Base-by-base conservation (phyloP, 2,329 filamentous ascomycete genomes). In the Nothopassalora personata region DNA sequence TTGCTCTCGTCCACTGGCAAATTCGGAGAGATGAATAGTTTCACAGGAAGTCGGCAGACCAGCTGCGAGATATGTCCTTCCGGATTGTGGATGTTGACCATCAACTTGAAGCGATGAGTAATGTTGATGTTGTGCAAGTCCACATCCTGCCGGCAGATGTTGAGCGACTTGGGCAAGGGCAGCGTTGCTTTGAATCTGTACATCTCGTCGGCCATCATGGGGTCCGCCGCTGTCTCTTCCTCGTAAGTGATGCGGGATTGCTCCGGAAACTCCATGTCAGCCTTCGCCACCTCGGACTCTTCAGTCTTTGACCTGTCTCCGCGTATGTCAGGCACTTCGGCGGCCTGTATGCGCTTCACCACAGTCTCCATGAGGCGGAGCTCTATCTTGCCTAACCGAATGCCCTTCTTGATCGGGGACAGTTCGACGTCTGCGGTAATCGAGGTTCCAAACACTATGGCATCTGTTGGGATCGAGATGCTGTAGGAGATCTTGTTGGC, bases 401-500 rank as follows among this genome's bases (percentile, higher is more conserved):
- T 80, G 1, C 91, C 93, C 74, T 99, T 97, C 54, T 96, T 79
- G 1, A 97, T 79, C 0, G 93, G 92, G 1, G 91, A 90, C 63
- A 97, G 86, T 63, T 89, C 86, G 77, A 97, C 93, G 67, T 96
- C 87, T 60, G 96, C 82, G 1, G 86, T 85, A 52, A 97, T 86
- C 23, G 83, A 82, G n/a, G 90, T 95, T 53, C 94, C 94, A 68
- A 97, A 96, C 18, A 96, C 89, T 56, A 96, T 88, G 1, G 94
- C 94, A 77, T 97, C 97, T 70, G 91, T 92, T 0, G 94, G 93
- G 10, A 96, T 90, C 59, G 90, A 86, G 63, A 99, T 91, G 31
- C 91, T 93, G 77, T 99, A 99, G 73, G 96, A 90, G 67, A 97
- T 84, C 79, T 99, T 99, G 78, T 96, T 94, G 5, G 91, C 89